Percentiles rank a stretch among this genome's conserved stretches.
These are phyloP conservation scores for Pontederia crassipes DNA, from an alignment of 176 grass and related monocot genomes.

Conservation along the genomic window DNA sequence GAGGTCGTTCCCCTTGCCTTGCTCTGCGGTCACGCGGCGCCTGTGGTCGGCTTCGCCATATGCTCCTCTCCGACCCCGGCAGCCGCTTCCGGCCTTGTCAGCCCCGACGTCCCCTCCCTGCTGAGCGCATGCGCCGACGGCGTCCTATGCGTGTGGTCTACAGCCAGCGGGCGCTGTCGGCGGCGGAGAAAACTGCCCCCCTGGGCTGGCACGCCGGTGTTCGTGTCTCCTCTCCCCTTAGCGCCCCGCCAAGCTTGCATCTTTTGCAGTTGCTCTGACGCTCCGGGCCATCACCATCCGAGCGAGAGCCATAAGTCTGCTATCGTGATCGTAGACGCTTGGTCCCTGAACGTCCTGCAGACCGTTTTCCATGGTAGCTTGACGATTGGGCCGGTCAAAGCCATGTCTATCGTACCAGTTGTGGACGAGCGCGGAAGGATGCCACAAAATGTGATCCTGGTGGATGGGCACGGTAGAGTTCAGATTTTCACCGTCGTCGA, in stretches of 20 bases:
- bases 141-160: slow-evolving; percentile 61
- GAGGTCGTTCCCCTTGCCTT: slow-evolving; percentile 43
- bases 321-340: slow-evolving; percentile 54
- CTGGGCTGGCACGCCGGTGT: slow-evolving; percentile 64
- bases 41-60: slow-evolving; percentile 29
- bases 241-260: slow-evolving; percentile 39
- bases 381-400: slow-evolving; percentile 34
- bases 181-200: slow-evolving; percentile 66
- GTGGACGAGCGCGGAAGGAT: slow-evolving; percentile 3
- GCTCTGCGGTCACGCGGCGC: slow-evolving; percentile 71
- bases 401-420: slow-evolving; percentile 20
- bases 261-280: slow-evolving; percentile 47
- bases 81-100: neutral
- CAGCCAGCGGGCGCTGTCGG: slow-evolving; percentile 44
- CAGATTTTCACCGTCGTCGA: slow-evolving; percentile 37
- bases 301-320: slow-evolving; percentile 22
- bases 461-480: slow-evolving; percentile 42
- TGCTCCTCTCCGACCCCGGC: slow-evolving; percentile 21
- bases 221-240: slow-evolving; percentile 29
- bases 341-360: slow-evolving; percentile 51
- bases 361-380: slow-evolving; percentile 57
- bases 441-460: slow-evolving; percentile 35
- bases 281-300: slow-evolving; percentile 14
- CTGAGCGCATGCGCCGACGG: slow-evolving; percentile 53
- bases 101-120: slow-evolving; percentile 18